Evolutionary conservation across 768 basidiomycete genomes (phyloP).

Genomic region (Nidularia sp.): DNA sequence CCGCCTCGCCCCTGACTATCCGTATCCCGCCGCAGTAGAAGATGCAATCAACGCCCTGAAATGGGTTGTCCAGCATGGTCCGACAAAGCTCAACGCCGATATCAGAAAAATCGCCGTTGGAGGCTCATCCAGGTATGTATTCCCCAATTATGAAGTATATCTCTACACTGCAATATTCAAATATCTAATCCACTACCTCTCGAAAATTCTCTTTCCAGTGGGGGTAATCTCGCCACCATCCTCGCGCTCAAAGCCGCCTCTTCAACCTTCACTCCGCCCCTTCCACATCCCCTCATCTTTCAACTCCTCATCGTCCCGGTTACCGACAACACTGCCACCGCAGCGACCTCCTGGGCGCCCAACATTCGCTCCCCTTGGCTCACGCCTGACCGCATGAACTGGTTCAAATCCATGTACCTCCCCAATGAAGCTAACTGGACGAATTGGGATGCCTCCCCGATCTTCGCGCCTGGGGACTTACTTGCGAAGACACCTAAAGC

Average conservation of each 20-base stretch:
- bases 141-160: background rate
- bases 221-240: slow-evolving; percentile 67
- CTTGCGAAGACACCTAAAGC: slow-evolving; percentile 48
- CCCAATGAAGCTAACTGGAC: slow-evolving; percentile 56
- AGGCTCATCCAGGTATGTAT: slow-evolving; percentile 62
- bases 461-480: slow-evolving; percentile 58
- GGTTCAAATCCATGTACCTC: slow-evolving; percentile 70
- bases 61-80: slow-evolving; percentile 54
- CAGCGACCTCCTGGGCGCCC: slow-evolving; percentile 47
- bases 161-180: background rate
- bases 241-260: slow-evolving; percentile 56
- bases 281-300: slow-evolving; percentile 42
- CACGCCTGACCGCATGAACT: slow-evolving; percentile 59
- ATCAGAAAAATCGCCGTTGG: slow-evolving; percentile 59
- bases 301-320: slow-evolving; percentile 72
- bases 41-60: slow-evolving; percentile 65
- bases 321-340: slow-evolving; percentile 62
- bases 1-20: slow-evolving; percentile 66
- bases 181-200: background rate
- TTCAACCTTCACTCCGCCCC: slow-evolving; percentile 33
- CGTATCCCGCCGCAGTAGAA: slow-evolving; percentile 68
- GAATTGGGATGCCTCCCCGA: slow-evolving; percentile 68
- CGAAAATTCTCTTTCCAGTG: slow-evolving; percentile 30
- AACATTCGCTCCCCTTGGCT: slow-evolving; percentile 60
- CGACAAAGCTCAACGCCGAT: slow-evolving; percentile 42